phyloP scores from a whole-genome alignment of 2,329 filamentous ascomycete species.

The Chaetomium olivaceum region DNA sequence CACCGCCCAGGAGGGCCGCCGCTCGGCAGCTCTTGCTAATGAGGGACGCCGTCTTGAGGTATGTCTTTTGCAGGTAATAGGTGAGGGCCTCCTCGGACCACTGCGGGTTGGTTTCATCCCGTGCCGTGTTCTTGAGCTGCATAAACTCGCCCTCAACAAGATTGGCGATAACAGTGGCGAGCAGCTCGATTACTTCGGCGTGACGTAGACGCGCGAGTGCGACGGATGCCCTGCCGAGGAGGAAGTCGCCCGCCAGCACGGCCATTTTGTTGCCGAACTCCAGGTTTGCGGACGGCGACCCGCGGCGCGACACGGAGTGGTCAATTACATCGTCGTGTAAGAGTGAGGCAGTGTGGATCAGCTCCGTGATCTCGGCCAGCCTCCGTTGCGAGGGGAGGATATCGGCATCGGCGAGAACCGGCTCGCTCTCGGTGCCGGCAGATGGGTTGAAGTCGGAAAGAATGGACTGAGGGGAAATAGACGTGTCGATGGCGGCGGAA shows the following conservation, averaged over 20 bases:
- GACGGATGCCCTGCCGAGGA: slow-evolving; percentile 89
- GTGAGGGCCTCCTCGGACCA: slow-evolving; percentile 87
- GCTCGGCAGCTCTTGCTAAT: slow-evolving; percentile 96
- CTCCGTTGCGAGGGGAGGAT: slow-evolving; percentile 92
- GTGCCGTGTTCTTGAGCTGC: slow-evolving; percentile 95
- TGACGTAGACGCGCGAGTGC: slow-evolving; percentile 87
- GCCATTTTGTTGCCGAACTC: slow-evolving; percentile 99
- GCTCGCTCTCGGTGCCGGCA: slow-evolving; percentile 46
- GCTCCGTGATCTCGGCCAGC: slow-evolving; percentile 92
- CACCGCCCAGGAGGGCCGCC: slow-evolving; percentile 79
- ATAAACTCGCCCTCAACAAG: slow-evolving; percentile 98
- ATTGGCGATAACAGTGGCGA: slow-evolving; percentile 96
- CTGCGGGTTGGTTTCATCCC: slow-evolving; percentile 77
- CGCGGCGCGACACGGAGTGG: slow-evolving; percentile 80
- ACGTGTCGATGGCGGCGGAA: slow-evolving; percentile 51
- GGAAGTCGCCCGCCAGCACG: slow-evolving; percentile 93
- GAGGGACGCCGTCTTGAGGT: slow-evolving; percentile 91
- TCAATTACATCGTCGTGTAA: slow-evolving; percentile 99
- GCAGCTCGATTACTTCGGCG: slow-evolving; percentile 88
- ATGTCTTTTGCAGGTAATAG: slow-evolving; percentile 98
- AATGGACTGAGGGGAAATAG: slow-evolving; percentile 56
- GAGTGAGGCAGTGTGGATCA: slow-evolving; percentile 95
- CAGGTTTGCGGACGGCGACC: slow-evolving; percentile 83
- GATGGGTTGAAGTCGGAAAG: slow-evolving; percentile 83
- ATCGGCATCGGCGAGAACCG: slow-evolving; percentile 54